phyloP scores from a whole-genome alignment of 805 yeast genomes.

The Ogataea populi-albae region DNA sequence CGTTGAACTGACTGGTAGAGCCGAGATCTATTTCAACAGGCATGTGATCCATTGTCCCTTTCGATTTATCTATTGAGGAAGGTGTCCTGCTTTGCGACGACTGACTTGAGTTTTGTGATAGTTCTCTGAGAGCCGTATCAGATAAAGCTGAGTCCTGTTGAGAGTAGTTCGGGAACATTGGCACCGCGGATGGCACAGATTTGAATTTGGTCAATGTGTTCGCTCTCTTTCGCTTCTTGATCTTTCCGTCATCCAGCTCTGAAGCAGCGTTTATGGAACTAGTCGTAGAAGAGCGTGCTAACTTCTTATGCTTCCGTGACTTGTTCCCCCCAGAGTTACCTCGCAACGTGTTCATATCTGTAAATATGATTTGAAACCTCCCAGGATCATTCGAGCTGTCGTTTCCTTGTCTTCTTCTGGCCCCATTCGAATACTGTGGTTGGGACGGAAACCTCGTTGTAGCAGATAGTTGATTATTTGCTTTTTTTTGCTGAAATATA shows the following conservation, averaged over 20 bases:
- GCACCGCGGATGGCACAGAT: conserved; percentile 14
- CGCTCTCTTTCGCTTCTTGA: conserved; percentile 12
- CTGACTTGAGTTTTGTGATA: no score
- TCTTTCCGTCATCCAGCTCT: conserved; percentile 1
- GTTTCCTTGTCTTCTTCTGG: conserved; percentile 9
- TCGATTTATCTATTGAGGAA: no score
- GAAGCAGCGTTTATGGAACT: conserved; percentile 7
- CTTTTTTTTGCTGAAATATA: conserved; percentile 26
- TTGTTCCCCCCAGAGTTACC: conserved; percentile 19
- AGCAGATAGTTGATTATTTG: conserved; percentile 8
- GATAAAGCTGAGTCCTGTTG: no score
- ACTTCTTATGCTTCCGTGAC: conserved; percentile 12
- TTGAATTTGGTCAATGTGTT: conserved; percentile 12
- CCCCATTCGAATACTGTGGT: conserved; percentile 3
- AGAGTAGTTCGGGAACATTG: neutral
- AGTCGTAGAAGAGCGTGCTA: conserved; percentile 20
- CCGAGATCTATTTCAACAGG: no score
- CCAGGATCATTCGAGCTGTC: conserved; percentile 39
- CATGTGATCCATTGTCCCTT: no score
- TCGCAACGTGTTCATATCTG: conserved; percentile 36
- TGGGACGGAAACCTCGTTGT: conserved; percentile 7
- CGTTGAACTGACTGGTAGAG: no score
- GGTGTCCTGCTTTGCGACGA: no score
- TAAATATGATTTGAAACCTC: conserved; percentile 45
- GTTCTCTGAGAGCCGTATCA: no score